phyloP scores from a whole-genome alignment of 176 grass and related monocot genomes.

The Avena insularis region DNA sequence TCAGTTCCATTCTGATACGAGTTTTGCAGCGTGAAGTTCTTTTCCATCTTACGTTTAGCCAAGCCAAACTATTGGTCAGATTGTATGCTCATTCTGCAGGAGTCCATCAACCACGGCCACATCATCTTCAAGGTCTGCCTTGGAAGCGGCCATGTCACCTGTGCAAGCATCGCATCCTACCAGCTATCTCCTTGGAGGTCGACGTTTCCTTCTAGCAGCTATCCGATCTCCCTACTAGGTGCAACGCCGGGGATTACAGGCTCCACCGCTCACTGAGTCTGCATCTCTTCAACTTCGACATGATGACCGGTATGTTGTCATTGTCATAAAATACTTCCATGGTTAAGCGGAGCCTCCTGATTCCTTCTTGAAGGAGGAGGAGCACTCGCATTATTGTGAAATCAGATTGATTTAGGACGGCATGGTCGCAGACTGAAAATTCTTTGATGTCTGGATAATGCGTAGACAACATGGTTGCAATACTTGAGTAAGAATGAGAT shows the following conservation, averaged over 20 bases:
- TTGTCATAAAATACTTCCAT: constrained; percentile 93
- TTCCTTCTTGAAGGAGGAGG: too few species aligned
- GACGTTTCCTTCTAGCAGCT: constrained; percentile 85
- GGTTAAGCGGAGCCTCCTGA: neutral
- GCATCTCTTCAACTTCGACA: constrained; percentile 90
- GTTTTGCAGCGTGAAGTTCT: too few species aligned
- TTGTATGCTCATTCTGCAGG: constrained; percentile 71
- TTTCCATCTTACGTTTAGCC: too few species aligned
- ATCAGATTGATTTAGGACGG: constrained; percentile 30
- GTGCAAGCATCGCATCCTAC: constrained; percentile 83
- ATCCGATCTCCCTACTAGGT: constrained; percentile 61
- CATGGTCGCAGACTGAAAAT: constrained; percentile 33
- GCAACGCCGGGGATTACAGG: constrained; percentile 53
- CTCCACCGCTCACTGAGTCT: constrained; percentile 71
- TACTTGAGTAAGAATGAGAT: constrained; percentile 27
- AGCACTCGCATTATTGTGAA: constrained; percentile 32
- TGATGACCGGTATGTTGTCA: constrained; percentile 87
- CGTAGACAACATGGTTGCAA: constrained; percentile 20
- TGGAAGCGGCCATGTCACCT: constrained; percentile 68
- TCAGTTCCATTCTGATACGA: too few species aligned
- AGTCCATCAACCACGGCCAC: constrained; percentile 92
- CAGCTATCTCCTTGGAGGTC: constrained; percentile 70
- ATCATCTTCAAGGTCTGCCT: constrained; percentile 93
- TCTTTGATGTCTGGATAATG: constrained; percentile 26
- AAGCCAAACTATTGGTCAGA: too few species aligned